Evolutionary conservation across 805 yeast genomes (phyloP), one percentile per base, ranked within the genome.

Genomic region (Vanderwaltozyma verrucispora): DNA sequence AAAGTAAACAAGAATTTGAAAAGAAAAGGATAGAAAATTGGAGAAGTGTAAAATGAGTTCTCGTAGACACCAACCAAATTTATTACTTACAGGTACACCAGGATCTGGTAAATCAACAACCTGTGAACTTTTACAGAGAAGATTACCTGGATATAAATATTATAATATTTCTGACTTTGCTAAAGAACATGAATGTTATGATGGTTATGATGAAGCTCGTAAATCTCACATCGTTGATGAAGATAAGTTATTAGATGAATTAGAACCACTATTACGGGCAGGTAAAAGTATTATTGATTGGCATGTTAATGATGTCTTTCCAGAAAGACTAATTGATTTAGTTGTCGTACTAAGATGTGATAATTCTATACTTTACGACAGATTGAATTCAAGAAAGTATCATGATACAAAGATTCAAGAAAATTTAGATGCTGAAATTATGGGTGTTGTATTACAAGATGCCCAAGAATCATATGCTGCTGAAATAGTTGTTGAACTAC

Each of bases 281-380:
- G 99, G 99, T n/a, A 95, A 94, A 1, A 68, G 71, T n/a, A 66
- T 92, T 8, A 69, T 92, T 11, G 99, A 92, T 60, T 92, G 98
- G 98, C 99, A 92, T 57, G 92, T 89, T 32, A 86, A 95, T 62
- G 98, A 92, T 53, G 74, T 85, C 16, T 89, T 92, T 54, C 97
- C 97, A 1, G 97, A 87, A 55, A 67, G 94, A 48, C 72, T 86
- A 56, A 83, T 92, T 36, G 99, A 92, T 59, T 68, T 92, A 44
- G 97, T 92, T 5, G 81, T 87, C 28, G 98, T 92, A 1, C 67
- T 92, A 39, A 69, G 88, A 46, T 78, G 94, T 32, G 81, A 83
- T 51, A 86, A 83, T 51, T 63, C 77, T 13, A 59, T 67, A 1
- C 69, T 92, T 19, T 81, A 71, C 59, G 95, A 86, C 36, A 70